phyloP scores from a whole-genome alignment of 345 rosid species.

The Corchorus olitorius region DNA sequence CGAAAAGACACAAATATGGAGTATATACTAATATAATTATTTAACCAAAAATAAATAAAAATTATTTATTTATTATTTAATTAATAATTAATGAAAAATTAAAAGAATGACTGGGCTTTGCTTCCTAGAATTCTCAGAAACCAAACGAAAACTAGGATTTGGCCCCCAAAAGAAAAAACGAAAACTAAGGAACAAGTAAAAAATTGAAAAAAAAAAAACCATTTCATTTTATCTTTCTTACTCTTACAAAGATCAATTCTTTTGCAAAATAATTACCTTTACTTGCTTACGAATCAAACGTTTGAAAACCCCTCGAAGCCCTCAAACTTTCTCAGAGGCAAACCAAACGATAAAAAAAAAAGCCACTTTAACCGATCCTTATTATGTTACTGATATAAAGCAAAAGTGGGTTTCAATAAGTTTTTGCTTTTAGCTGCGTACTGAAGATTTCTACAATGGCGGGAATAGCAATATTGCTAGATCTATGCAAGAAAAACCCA shows the following conservation, averaged over 20 bases:
- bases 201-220: not conserved
- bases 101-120: not conserved
- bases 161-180: too few relatives aligned
- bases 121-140: not conserved
- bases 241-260: not conserved
- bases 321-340: constrained; percentile 7
- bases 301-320: not conserved
- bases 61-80: too few relatives aligned
- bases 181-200: not conserved
- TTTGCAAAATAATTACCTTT: not conserved
- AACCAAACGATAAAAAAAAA: not conserved
- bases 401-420: constrained; percentile 16
- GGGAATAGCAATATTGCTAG: constrained; percentile 76
- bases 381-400: constrained; percentile 1
- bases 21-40: too few relatives aligned
- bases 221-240: not conserved
- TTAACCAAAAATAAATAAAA: too few relatives aligned
- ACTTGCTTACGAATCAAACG: not conserved
- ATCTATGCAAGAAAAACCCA: constrained; percentile 74
- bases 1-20: not conserved
- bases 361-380: not conserved
- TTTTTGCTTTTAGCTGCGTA: constrained; percentile 11
- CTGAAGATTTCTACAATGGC: constrained; percentile 51
- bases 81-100: not conserved
- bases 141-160: not conserved